Conservation (phyloP, 2,329 filamentous ascomycete species). For the Tolypocladium guangdongense region DNA sequence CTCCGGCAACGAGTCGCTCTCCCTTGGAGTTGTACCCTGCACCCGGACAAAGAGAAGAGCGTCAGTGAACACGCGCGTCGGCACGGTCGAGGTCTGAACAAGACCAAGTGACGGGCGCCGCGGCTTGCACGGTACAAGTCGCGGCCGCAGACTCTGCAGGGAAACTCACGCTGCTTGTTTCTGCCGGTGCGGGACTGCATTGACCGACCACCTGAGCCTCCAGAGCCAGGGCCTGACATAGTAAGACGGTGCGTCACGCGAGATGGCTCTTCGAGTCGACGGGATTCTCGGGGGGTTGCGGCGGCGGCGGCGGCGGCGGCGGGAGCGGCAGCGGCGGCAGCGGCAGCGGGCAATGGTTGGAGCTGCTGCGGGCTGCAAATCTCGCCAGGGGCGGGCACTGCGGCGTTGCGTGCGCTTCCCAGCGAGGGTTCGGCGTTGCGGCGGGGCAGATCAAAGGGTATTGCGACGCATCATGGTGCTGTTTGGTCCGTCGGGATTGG, state of each 20-base stretch:
- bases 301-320: background rate
- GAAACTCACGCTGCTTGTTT: constrained; percentile 67
- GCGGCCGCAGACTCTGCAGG: background rate
- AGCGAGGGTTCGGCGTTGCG: constrained; percentile 2
- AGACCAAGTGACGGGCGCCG: background rate
- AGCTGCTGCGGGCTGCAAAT: background rate
- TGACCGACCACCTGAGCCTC: constrained; percentile 32
- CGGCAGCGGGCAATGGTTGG: background rate
- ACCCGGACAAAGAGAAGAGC: constrained; percentile 12
- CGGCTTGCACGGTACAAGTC: background rate
- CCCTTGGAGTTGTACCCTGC: constrained; percentile 85
- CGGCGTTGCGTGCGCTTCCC: background rate
- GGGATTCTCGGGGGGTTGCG: background rate
- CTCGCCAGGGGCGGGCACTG: constrained; percentile 4
- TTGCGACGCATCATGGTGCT: constrained; percentile 7
- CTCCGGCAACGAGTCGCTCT: constrained; percentile 88
- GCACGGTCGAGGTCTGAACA: background rate
- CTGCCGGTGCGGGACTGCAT: constrained; percentile 69
- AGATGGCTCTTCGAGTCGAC: background rate
- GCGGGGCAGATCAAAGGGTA: constrained; percentile 8
- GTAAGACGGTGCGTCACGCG: background rate
- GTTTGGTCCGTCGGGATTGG: constrained; percentile 2
- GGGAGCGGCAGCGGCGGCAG: background rate
- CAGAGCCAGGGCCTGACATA: constrained; percentile 25
- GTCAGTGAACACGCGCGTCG: background rate